phyloP scores from a whole-genome alignment of 106 monocot species.

The Acorus gramineus region DNA sequence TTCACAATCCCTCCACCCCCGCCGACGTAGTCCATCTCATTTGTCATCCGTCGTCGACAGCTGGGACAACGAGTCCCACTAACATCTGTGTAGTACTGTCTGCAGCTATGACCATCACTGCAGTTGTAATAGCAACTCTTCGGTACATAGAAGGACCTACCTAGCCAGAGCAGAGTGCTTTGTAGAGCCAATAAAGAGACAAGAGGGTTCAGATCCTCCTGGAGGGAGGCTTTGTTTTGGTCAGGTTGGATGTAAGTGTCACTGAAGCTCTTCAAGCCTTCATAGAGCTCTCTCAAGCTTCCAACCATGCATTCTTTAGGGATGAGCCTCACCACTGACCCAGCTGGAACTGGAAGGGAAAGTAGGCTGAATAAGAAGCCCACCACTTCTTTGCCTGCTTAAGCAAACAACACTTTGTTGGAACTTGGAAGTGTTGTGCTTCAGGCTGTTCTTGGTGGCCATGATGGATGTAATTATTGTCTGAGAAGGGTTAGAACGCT shows the following conservation, averaged over 20 bases:
- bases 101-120: too few species aligned
- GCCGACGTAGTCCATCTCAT: background rate
- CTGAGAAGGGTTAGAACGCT: too few species aligned
- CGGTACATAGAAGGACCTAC: too few species aligned
- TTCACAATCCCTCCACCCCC: conserved; percentile 9
- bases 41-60: background rate
- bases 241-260: too few species aligned
- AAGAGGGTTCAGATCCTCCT: background rate
- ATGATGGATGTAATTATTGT: too few species aligned
- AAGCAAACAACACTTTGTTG: conserved; percentile 19
- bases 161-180: background rate
- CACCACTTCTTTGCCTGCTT: conserved; percentile 22
- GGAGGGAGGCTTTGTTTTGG: background rate
- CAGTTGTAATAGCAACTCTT: too few species aligned
- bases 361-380: conserved; percentile 34
- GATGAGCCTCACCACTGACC: conserved; percentile 9
- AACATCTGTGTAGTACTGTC: background rate
- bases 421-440: too few species aligned
- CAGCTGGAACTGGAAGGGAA: conserved; percentile 10
- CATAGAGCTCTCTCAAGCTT: too few species aligned
- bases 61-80: background rate
- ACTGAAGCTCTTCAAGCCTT: too few species aligned
- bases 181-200: too few species aligned
- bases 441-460: too few species aligned
- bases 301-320: conserved; percentile 14